A percentile compares a stretch with the other conserved stretches of the same genome.
phyloP scores from a whole-genome alignment of 139 green algal species.

The Picochlorum costavermella region DNA sequence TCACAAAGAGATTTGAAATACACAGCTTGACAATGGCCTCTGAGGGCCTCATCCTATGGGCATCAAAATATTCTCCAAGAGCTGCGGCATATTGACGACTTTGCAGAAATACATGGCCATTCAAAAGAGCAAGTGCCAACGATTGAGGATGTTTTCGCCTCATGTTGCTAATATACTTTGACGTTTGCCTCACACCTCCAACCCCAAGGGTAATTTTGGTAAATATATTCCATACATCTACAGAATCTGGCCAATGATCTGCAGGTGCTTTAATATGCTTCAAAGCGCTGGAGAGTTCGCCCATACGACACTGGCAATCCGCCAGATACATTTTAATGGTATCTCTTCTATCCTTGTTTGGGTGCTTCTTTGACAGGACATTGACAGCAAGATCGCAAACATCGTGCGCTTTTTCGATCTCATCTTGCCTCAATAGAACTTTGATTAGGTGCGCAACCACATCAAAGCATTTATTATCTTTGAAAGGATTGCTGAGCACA shows the following conservation, averaged over 20 bases:
- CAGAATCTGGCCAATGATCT: constrained; percentile 31
- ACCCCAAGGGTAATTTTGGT: constrained; percentile 13
- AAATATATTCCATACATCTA: constrained; percentile 48
- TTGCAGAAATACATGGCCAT: constrained; percentile 44
- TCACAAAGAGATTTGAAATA: constrained; percentile 37
- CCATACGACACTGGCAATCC: constrained; percentile 13
- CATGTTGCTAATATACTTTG: constrained; percentile 30
- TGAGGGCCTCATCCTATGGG: constrained; percentile 31
- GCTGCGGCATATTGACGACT: constrained; percentile 30
- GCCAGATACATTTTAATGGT: constrained; percentile 26
- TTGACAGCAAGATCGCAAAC: not conserved
- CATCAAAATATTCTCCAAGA: constrained; percentile 58
- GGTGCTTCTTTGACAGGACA: constrained; percentile 4
- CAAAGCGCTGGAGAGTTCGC: constrained; percentile 15
- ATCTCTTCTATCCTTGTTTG: constrained; percentile 23
- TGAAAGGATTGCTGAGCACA: not conserved
- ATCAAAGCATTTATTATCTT: constrained; percentile 3
- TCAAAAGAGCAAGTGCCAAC: constrained; percentile 40
- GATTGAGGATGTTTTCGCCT: constrained; percentile 29
- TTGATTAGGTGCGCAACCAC: not conserved
- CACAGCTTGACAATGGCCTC: constrained; percentile 62
- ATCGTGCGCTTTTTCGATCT: not conserved
- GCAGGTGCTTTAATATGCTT: constrained; percentile 13
- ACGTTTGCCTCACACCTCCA: constrained; percentile 10
- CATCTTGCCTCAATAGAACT: not conserved